Evolutionary conservation across 192 early-diverging fungal species (phyloP), one percentile per base, ranked within the genome.

Genomic region (Rhizoclosmatium globosum): DNA sequence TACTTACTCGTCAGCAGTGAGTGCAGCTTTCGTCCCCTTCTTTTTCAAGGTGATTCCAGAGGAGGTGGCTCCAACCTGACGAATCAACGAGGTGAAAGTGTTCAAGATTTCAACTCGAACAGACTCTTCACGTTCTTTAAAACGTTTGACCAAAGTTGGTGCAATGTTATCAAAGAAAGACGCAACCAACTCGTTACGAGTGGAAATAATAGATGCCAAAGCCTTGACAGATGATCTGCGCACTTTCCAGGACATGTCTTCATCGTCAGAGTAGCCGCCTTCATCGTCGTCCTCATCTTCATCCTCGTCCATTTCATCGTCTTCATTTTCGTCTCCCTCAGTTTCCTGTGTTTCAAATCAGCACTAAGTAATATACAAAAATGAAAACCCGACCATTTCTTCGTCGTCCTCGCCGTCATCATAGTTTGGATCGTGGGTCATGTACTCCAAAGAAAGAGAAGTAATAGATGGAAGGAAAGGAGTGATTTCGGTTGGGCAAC

Each of bases 181-280:
- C 57, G 78, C 74, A 6, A 95, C 83, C 45, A 92, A 64, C 62
- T 94, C 92, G 38, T 91, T 87, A 4, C 92, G 91, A 1, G 94
- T 94, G 53, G 83, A 88, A 61, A 97, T 93, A 48, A 90, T 71
- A 47, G 88, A 79, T 1, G 87, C 73, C 1, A 96, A 80, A 3
- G 95, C 74, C 75, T 94, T 94, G 6, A 92, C 87, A n/a, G 93
- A 87, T 2, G 94, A 90, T 13, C 92, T 86, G 60, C 95, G 92
- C 4, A 96, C 95, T 79, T 97, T 97, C 95, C 94, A 97, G 1
- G 94, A 94, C 73, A 96, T 87, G 74, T 97, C 95, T 64, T 97
- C 95, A 56, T 97, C 94, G 68, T 97, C 95, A 4, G 93, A 94
- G 82, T 93, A 95, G 67, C 93, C 93, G 42, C 85, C 87, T 17